These are phyloP conservation scores for Jatropha curcas DNA, from an alignment of 345 rosid species.

Conservation along the genomic window DNA sequence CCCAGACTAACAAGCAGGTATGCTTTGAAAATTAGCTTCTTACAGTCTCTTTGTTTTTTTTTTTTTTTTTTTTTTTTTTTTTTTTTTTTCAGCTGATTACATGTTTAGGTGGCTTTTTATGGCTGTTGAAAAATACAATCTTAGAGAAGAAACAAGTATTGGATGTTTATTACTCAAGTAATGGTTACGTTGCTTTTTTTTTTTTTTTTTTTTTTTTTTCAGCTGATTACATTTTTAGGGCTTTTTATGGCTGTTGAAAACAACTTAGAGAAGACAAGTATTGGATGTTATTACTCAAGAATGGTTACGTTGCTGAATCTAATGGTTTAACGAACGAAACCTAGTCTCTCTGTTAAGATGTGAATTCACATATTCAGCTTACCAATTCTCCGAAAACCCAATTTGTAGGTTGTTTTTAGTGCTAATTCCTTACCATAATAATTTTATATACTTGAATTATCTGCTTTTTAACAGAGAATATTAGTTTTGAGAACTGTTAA, in stretches of 20 bases:
- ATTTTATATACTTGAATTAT: too few relatives aligned
- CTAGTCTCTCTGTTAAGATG: background rate
- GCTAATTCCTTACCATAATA: too few relatives aligned
- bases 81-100: background rate
- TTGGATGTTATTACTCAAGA: background rate
- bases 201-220: background rate
- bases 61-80: background rate
- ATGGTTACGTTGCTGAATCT: background rate
- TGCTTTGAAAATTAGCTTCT: background rate
- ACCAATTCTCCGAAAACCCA: background rate
- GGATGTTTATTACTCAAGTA: background rate
- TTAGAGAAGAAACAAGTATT: background rate
- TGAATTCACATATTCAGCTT: background rate
- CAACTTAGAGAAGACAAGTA: background rate
- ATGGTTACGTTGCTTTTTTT: background rate
- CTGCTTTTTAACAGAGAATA: too few relatives aligned
- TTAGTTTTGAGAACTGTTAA: too few relatives aligned
- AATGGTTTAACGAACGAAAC: background rate
- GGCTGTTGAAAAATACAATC: background rate
- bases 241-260: background rate
- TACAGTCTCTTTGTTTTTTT: background rate
- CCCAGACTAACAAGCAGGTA: constrained; percentile 96
- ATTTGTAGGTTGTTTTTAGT: too few relatives aligned
- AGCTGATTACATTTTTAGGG: background rate
- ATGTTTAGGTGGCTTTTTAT: background rate